Conservation (phyloP, 805 yeast genomes). For the Starmerella gropengiesseri region DNA sequence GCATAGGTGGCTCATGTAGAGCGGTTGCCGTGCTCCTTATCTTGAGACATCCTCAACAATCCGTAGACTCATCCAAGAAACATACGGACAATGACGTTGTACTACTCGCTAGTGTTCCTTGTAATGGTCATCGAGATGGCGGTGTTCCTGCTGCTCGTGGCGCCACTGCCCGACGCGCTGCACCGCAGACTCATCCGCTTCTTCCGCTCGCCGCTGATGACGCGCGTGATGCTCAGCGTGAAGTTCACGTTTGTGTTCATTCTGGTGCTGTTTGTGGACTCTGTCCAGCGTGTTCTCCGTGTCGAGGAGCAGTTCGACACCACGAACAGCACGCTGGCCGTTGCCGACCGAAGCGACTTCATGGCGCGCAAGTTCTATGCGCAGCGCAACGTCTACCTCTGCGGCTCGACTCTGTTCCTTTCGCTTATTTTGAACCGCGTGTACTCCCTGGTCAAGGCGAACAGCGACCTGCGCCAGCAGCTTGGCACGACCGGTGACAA, state of each 20-base stretch:
- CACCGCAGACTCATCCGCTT: constrained; percentile 58
- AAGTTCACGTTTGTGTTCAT: constrained; percentile 79
- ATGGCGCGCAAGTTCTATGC: constrained; percentile 89
- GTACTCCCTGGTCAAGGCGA: constrained; percentile 64
- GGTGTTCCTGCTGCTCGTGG: constrained; percentile 64
- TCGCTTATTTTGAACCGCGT: constrained; percentile 79
- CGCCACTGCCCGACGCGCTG: constrained; percentile 70
- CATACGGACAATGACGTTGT: constrained; percentile 34
- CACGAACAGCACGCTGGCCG: constrained; percentile 29
- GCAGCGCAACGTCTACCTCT: constrained; percentile 89
- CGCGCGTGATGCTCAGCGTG: constrained; percentile 62
- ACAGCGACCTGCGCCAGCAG: constrained; percentile 28
- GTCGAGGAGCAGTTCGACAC: constrained; percentile 47
- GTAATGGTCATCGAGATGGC: constrained; percentile 68
- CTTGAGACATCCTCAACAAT: too few relatives aligned
- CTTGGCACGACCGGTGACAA: constrained; percentile 27
- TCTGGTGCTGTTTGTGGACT: constrained; percentile 71
- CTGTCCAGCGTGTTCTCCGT: constrained; percentile 69
- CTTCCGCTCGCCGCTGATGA: constrained; percentile 52
- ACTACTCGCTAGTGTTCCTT: constrained; percentile 48
- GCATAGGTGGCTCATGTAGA: neutral
- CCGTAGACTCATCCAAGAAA: neutral
- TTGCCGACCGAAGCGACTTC: constrained; percentile 62
- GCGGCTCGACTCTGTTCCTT: constrained; percentile 88
- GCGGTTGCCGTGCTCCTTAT: neutral